Evolutionary conservation across 1,139 yeast genomes (phyloP), one percentile per base, ranked within the genome.

Genomic region (Geotrichum bryndzae): DNA sequence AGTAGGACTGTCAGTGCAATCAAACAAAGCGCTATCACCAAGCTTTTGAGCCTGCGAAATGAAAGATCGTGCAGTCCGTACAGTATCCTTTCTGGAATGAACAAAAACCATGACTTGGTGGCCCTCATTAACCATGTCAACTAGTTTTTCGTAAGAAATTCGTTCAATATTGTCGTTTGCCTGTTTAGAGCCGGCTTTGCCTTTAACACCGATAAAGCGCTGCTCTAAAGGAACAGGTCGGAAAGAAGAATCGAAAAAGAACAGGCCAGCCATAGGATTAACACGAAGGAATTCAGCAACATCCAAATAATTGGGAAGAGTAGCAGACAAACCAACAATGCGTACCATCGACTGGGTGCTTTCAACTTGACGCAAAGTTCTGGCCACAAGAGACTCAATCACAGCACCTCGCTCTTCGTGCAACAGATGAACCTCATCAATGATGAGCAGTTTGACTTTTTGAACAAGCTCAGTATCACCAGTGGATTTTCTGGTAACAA

Each of bases 381-480:
- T 84, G 0, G 99, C 97, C 8, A 94, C 98, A 64, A 94, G 79
- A 0, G 97, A 90, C 73, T 94, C 99, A 64, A 94, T 90, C 10
- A 94, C 99, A 2, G 98, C 90, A 66, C 99, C 99, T 77, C 99
- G 84, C 65, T 95, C 99, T 82, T 94, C 99, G 71, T 95, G 98
- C 64, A 94, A 80, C 69, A 94, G 79, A 80, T 94, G 99, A 0
- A 94, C 98, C 76, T 94, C 99, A 79, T 94, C 99, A 66, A 94
- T 91, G 65, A 94, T 89, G 61, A 94, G 77, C 15, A 94, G 77
- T 71, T 87, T 88, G 6, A 95, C 96, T 69, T 90, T 91, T 18
- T 88, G 84, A 2, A 90, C 95, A 51, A 94, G 77, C 66, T 92
- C 97, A 58, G 85, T 86, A 71, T 91, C 98, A 62, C 97, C 94